Base-by-base conservation (phyloP, 2,329 filamentous ascomycete species). In the Delphinella strobiligena region DNA sequence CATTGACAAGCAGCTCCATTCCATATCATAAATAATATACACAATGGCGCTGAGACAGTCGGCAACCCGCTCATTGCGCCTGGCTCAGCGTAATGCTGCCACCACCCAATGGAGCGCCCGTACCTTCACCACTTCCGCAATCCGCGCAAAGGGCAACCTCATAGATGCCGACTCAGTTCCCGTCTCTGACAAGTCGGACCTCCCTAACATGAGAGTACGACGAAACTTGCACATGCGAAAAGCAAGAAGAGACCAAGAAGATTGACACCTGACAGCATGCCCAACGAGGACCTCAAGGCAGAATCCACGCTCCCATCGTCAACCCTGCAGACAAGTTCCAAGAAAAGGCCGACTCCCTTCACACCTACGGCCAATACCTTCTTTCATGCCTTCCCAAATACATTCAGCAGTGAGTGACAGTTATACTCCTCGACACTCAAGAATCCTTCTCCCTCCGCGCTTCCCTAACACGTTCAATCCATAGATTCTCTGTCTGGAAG, bases 371-470 rank as follows among this genome's bases (percentile, higher is more conserved):
- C 55, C 79, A 93, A 58, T 98, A 94, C 75, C 69, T 98, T 56
- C 89, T 98, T 77, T 88, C 87, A 51, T 93, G 85, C 63, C 67
- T 98, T 57, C 93, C 91, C 54, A 96, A 95, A 72, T 95, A 94
- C 66, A 77, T 98, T 54, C 93, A 98, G 69, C 91, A 98, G 68
- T 68, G 56, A 24, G 61, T 44, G 15, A 34, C n/a, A 12, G 30
- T 14, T 27, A 7, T 12, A 29, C 10, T 16, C 30, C n/a, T 14
- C 5, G 11, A 8, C n/a, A n/a, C n/a, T 32, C 8, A n/a, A 32
- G 14, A 11, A 9, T 3, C 3, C 9, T 14, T 16, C 35, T 31
- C 27, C 4, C 18, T 8, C 17, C 15, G 3, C 8, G 8, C 5
- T 27, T 10, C 22, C 14, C 27, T 31, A 16, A 27, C 27, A 17